Evolutionary conservation across 768 basidiomycete genomes (phyloP).

Genomic region (Podaxis sp.): DNA sequence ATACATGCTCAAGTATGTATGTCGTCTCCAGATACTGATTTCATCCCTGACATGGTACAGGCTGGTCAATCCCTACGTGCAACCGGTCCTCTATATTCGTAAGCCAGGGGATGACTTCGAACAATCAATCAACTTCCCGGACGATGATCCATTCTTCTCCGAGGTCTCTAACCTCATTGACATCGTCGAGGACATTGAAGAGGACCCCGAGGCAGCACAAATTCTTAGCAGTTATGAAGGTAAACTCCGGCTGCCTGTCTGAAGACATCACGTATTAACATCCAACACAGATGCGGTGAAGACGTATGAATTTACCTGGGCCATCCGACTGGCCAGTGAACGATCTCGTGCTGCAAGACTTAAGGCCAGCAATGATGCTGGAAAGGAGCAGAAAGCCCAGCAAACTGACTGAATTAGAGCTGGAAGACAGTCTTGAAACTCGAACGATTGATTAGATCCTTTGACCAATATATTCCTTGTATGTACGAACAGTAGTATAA

Average conservation of each 20-base stretch:
- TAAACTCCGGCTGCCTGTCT: conserved; percentile 22
- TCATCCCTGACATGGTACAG: conserved; percentile 31
- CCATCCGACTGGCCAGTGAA: conserved; percentile 81
- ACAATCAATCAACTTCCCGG: conserved; percentile 65
- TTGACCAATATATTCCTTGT: neutral
- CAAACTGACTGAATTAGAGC: conserved; percentile 2
- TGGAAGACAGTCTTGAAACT: neutral
- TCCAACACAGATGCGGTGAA: conserved; percentile 65
- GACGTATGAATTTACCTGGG: conserved; percentile 93
- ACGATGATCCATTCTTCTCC: conserved; percentile 93
- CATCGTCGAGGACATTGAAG: conserved; percentile 85
- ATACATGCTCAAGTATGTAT: conserved; percentile 72
- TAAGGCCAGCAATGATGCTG: conserved; percentile 30
- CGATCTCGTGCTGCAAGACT: conserved; percentile 50
- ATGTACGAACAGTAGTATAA: no score
- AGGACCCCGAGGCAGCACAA: conserved; percentile 74
- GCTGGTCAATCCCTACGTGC: conserved; percentile 90
- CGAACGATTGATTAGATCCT: neutral
- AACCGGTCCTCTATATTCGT: conserved; percentile 85
- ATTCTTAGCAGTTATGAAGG: conserved; percentile 88
- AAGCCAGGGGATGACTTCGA: conserved; percentile 79
- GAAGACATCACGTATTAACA: neutral
- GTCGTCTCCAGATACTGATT: neutral
- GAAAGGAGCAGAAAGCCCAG: conserved; percentile 23
- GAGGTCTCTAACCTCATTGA: conserved; percentile 90